Conservation (phyloP, 2,329 filamentous ascomycete genomes). For the Fusarium globosum region DNA sequence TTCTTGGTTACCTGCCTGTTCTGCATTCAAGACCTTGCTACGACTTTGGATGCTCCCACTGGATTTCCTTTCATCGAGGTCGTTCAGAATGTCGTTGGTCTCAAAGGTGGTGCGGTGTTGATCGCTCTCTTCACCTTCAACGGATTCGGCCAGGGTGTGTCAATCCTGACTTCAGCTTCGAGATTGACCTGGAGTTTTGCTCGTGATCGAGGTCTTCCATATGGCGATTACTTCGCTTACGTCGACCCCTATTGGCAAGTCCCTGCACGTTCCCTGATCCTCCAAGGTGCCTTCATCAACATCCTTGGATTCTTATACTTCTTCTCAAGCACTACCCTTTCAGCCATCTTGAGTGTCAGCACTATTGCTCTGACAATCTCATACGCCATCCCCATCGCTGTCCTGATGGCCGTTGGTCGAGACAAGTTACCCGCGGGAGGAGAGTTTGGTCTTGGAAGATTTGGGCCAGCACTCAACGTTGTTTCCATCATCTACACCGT, state of each 20-base stretch:
- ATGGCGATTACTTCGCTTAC: slow-evolving; percentile 56
- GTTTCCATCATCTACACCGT: slow-evolving; percentile 62
- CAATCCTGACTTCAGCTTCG: slow-evolving; percentile 62
- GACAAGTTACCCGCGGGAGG: slow-evolving; percentile 59
- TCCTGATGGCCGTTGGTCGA: slow-evolving; percentile 60
- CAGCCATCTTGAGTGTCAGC: slow-evolving; percentile 65
- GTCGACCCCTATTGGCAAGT: slow-evolving; percentile 62
- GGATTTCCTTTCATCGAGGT: slow-evolving; percentile 62
- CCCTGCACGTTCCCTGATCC: slow-evolving; percentile 62
- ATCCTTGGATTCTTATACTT: slow-evolving; percentile 65
- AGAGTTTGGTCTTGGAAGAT: slow-evolving; percentile 58
- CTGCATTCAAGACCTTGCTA: slow-evolving; percentile 59
- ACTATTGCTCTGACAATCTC: slow-evolving; percentile 67
- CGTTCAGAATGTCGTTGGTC: slow-evolving; percentile 50
- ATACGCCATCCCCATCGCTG: slow-evolving; percentile 59
- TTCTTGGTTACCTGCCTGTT: slow-evolving; percentile 64
- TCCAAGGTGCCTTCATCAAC: slow-evolving; percentile 56
- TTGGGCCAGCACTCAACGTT: slow-evolving; percentile 56
- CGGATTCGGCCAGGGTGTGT: slow-evolving; percentile 63
- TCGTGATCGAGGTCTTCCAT: slow-evolving; percentile 60
- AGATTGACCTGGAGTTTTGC: slow-evolving; percentile 65
- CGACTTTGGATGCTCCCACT: slow-evolving; percentile 52
- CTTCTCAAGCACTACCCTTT: slow-evolving; percentile 63
- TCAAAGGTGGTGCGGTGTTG: slow-evolving; percentile 55
- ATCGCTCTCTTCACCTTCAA: slow-evolving; percentile 66